phyloP scores from a whole-genome alignment of 495 filamentous ascomycete species.

The Penicillium fimorum region DNA sequence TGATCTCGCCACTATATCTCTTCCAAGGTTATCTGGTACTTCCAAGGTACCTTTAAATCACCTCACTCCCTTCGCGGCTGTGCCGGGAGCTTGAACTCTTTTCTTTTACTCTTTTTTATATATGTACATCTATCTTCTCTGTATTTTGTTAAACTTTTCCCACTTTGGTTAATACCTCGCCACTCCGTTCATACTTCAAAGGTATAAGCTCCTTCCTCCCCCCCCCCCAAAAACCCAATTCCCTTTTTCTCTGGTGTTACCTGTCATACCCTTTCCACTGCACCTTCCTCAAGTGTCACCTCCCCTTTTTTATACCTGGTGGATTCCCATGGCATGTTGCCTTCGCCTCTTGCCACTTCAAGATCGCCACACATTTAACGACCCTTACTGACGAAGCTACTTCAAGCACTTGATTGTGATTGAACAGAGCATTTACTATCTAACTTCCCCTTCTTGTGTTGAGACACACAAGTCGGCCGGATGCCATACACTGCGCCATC shows the following conservation, averaged over 20 bases:
- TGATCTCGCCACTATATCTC: constrained; percentile 21
- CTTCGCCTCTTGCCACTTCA: constrained; percentile 9
- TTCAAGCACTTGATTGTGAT: constrained; percentile 9
- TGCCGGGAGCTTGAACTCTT: constrained; percentile 7
- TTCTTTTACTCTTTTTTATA: neutral
- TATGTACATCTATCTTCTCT: constrained; percentile 10
- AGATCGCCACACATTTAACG: constrained; percentile 19
- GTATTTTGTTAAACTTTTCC: constrained; percentile 13
- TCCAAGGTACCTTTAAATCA: constrained; percentile 17
- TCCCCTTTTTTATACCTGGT: constrained; percentile 4
- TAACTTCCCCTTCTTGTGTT: constrained; percentile 33
- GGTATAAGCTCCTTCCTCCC: constrained; percentile 26
- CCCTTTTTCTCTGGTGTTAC: constrained; percentile 26
- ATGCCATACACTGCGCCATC: constrained; percentile 96
- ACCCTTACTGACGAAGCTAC: neutral
- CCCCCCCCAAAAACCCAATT: constrained; percentile 10
- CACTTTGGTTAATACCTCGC: constrained; percentile 1
- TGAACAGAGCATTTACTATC: constrained; percentile 3
- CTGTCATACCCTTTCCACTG: constrained; percentile 29
- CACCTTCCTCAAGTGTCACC: constrained; percentile 25
- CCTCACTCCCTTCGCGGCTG: constrained; percentile 15
- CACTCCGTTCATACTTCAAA: constrained; percentile 14
- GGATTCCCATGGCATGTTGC: constrained; percentile 11
- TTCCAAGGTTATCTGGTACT: constrained; percentile 22
- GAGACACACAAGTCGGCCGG: constrained; percentile 48